Evolutionary conservation across 176 grass and related monocot species (phyloP), one percentile per base, ranked within the genome.

Genomic region (Cocos nucifera): DNA sequence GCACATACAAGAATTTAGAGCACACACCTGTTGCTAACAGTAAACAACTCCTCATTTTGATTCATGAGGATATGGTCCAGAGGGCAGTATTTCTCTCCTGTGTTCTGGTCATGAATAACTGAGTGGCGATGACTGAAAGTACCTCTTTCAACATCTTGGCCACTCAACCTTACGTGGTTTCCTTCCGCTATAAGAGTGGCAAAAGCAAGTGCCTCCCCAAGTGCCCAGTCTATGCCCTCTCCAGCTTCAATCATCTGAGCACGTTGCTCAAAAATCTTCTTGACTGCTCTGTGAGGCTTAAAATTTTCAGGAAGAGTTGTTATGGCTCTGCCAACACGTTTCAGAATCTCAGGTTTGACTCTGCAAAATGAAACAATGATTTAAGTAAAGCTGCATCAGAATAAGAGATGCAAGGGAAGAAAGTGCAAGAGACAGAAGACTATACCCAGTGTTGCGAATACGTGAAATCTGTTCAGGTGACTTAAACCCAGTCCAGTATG

Each of bases 401-500:
- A 44, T 44, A 44, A 44, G 35, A 44, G 35, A 44, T 44, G 35
- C 3, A 44, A 6, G 29, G 15, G 57, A 51, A 56, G 29, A 19
- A 83, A 27, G 54, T 49, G 7, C 5, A 24, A 39, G 22, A 67
- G 60, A 57, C 21, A 15, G 7, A 55, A 15, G 50, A 0, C 58
- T 22, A 66, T 85, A 96, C 91, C 91, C 86, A 30, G 91, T 96
- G 75, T 96, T 90, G 16, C 91, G 72, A 63, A 96, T 58, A 51
- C 86, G 86, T 65, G 91, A 96, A 58, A 96, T 90, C 68, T 96
- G 91, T 79, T 96, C 91, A 28, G 91, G 91, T 50, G 91, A 85
- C 72, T 96, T 96, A 22, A 87, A 96, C 53, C 91, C 91, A 54
- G 83, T 68, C 91, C 91, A 96, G 63, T 96, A 96, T 90, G 91